Evolutionary conservation across 441 rosid genomes (phyloP).

Genomic region (Euphorbia corollata): DNA sequence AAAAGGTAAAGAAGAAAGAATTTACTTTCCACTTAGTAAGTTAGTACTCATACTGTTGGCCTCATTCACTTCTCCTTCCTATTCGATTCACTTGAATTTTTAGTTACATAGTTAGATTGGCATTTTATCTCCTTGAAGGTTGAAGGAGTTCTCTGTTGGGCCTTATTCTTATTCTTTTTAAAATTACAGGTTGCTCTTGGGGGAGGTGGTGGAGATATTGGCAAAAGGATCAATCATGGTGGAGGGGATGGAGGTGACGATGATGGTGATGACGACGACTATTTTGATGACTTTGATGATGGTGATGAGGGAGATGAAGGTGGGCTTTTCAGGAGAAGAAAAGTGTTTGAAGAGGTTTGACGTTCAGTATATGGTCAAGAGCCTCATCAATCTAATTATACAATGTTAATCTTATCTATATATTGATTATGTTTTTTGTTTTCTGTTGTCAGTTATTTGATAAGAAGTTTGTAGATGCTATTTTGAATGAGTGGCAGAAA

Average conservation of each 20-base stretch:
- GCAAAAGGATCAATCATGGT: conserved; percentile 70
- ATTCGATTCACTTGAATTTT: not conserved
- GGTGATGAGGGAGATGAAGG: conserved; percentile 85
- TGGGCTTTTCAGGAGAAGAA: conserved; percentile 80
- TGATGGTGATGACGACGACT: conserved; percentile 88
- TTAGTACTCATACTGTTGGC: not conserved
- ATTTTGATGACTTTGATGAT: conserved; percentile 85
- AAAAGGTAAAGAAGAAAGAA: not conserved
- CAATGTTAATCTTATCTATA: conserved; percentile 11
- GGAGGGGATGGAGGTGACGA: conserved; percentile 98
- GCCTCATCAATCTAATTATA: too few relatives aligned
- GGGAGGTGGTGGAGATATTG: conserved; percentile 92
- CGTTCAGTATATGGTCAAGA: not conserved
- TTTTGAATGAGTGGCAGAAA: conserved; percentile 91
- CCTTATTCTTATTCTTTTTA: conserved; percentile 20
- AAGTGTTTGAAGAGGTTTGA: conserved; percentile 75
- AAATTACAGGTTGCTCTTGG: conserved; percentile 67
- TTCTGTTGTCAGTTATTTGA: conserved; percentile 65
- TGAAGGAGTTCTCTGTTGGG: conserved; percentile 11
- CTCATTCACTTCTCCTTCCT: not conserved
- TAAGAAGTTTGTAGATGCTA: conserved; percentile 83
- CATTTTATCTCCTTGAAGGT: not conserved
- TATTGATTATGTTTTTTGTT: conserved; percentile 15
- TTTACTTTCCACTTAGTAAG: not conserved
- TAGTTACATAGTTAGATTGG: not conserved